Conservation (phyloP, 768 basidiomycete species). For the Termitomyces sp. region DNA sequence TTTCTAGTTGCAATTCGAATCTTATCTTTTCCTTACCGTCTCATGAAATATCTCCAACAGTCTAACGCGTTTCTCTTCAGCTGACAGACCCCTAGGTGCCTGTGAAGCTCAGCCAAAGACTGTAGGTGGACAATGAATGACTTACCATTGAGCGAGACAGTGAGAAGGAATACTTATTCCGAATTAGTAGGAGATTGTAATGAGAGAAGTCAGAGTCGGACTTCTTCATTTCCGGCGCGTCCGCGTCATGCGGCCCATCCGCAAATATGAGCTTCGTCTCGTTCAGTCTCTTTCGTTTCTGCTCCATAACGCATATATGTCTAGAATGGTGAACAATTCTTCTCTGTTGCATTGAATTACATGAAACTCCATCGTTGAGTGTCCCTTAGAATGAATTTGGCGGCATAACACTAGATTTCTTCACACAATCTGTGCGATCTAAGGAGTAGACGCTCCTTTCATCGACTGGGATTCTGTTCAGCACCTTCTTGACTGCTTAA, state of each 20-base stretch:
- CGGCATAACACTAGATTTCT: slow-evolving; percentile 21
- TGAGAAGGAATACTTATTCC: neutral
- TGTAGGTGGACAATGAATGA: neutral
- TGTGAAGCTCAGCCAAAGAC: slow-evolving; percentile 14
- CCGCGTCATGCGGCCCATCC: neutral
- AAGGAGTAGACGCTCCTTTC: slow-evolving; percentile 28
- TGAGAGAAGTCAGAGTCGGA: neutral
- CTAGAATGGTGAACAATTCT: neutral
- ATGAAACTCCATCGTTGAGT: neutral
- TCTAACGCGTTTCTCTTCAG: slow-evolving; percentile 86
- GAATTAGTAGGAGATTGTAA: neutral
- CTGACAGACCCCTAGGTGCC: slow-evolving; percentile 82
- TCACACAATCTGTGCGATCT: slow-evolving; percentile 27
- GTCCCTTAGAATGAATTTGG: slow-evolving; percentile 15
- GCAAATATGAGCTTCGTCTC: neutral
- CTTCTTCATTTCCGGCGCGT: neutral
- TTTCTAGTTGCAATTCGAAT: neutral
- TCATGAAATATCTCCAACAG: slow-evolving; percentile 93
- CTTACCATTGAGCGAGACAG: slow-evolving; percentile 2
- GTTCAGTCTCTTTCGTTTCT: neutral
- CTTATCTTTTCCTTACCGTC: slow-evolving; percentile 41
- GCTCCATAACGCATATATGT: neutral
- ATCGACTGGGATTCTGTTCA: slow-evolving; percentile 25
- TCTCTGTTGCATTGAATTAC: neutral
- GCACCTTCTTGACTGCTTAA: neutral